Conservation (phyloP, 768 basidiomycete species). For the Pilatotrama ljubarskyi region DNA sequence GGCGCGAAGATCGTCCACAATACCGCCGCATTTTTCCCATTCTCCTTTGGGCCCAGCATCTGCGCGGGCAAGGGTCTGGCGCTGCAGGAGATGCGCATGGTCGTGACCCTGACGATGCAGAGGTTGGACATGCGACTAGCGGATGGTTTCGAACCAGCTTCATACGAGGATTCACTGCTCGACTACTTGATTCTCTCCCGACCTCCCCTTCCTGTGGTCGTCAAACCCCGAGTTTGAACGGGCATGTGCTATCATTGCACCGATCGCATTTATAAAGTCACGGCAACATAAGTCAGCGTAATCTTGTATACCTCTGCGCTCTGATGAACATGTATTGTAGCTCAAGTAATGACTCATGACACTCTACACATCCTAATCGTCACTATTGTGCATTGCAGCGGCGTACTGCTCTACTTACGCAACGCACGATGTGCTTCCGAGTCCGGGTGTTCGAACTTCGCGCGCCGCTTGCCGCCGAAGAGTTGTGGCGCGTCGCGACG, state of each 20-base stretch:
- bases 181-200: constrained; percentile 18
- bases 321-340: no score
- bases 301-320: no score
- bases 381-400: no score
- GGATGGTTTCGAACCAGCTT: constrained; percentile 7
- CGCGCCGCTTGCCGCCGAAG: neutral
- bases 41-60: constrained; percentile 51
- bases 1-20: constrained; percentile 14
- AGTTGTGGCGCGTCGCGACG: constrained; percentile 7
- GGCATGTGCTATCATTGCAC: no score
- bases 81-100: constrained; percentile 37
- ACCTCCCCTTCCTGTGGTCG: constrained; percentile 12
- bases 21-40: constrained; percentile 37
- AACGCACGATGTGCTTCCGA: no score
- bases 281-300: no score
- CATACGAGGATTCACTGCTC: constrained; percentile 5
- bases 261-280: no score
- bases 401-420: no score
- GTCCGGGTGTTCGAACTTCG: no score
- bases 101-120: constrained; percentile 33
- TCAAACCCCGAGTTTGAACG: constrained; percentile 1
- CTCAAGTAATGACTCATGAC: no score
- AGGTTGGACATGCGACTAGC: constrained; percentile 22
- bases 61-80: constrained; percentile 51
- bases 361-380: no score